Evolutionary conservation across 257 asterid genomes (phyloP).

Genomic region (Solanum gandarillasii): DNA sequence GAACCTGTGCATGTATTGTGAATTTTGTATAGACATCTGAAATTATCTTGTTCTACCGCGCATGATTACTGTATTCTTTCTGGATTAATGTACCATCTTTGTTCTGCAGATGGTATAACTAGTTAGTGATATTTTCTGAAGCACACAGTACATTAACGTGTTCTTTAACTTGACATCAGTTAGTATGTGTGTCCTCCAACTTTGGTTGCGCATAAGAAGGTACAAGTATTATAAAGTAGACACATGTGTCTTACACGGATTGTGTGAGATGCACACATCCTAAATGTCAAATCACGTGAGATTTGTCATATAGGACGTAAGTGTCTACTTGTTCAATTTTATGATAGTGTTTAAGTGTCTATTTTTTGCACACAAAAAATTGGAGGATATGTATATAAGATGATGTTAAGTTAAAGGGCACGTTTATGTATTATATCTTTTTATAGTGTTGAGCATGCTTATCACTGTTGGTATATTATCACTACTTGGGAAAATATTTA

Average conservation of each 20-base stretch:
- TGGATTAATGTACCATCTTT: neutral
- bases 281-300: neutral
- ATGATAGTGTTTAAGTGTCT: neutral
- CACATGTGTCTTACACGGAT: too few species aligned
- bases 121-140: neutral
- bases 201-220: neutral
- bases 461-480: neutral
- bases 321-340: neutral
- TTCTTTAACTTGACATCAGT: neutral
- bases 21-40: constrained; percentile 46
- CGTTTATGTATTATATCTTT: neutral
- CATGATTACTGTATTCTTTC: neutral
- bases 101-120: neutral
- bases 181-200: neutral
- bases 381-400: fast-evolving
- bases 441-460: neutral
- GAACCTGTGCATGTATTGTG: neutral
- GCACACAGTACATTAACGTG: fast-evolving
- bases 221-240: neutral
- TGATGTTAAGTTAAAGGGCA: too few species aligned
- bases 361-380: neutral
- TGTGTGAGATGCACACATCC: neutral
- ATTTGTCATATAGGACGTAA: neutral
- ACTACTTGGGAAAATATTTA: neutral
- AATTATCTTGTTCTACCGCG: constrained; percentile 3